phyloP scores from a whole-genome alignment of 2,329 filamentous ascomycete species.

The Akanthomyces uredinophilus region DNA sequence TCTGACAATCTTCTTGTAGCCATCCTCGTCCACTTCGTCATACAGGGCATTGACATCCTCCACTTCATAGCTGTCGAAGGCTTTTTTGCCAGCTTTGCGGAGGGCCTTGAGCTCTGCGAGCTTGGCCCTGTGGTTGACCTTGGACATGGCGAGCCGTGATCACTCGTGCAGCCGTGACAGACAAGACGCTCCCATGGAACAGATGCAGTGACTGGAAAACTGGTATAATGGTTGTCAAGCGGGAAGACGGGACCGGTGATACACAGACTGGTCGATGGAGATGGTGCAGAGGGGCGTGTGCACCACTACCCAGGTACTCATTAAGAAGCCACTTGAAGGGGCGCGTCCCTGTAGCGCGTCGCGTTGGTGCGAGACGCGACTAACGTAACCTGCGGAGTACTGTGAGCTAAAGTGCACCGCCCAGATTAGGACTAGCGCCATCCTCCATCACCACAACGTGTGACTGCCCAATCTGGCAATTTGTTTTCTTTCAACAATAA shows the following conservation, averaged over 20 bases:
- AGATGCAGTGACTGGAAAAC: no score
- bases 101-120: conserved; percentile 78
- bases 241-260: not conserved
- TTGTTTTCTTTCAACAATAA: not conserved
- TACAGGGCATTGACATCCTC: conserved; percentile 81
- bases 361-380: conserved; percentile 11
- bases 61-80: conserved; percentile 80
- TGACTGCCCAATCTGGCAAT: conserved; percentile 1
- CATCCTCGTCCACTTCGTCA: conserved; percentile 93
- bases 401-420: not conserved
- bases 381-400: no score
- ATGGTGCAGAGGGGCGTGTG: not conserved
- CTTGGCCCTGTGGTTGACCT: conserved; percentile 40
- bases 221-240: no score
- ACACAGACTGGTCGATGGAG: not conserved
- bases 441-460: not conserved
- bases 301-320: not conserved
- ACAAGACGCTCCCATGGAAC: conserved; percentile 3
- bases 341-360: conserved; percentile 9
- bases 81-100: conserved; percentile 85
- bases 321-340: conserved; percentile 3
- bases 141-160: conserved; percentile 29
- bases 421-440: conserved; percentile 1
- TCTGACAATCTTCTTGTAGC: conserved; percentile 93
- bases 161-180: not conserved